Base-by-base conservation (phyloP, 352 stramenopile genomes). In the Phytophthora aleatoria region DNA sequence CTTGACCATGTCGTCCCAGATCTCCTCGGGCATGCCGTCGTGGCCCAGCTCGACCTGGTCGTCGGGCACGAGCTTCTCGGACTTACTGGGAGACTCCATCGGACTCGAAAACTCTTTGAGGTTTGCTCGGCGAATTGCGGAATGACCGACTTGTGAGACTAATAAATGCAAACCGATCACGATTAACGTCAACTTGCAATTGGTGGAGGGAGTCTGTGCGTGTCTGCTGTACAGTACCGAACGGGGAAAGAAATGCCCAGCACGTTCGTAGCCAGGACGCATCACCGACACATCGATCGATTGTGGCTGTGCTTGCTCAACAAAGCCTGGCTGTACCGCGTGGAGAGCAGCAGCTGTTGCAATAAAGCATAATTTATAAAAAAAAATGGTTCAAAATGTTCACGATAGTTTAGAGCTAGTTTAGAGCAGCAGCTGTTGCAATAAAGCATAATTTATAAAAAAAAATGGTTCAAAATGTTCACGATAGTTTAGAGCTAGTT, bases 1-100 rank as follows among this genome's bases (percentile, higher is more conserved):
- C 62, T 78, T 55, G 51, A 76, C 50, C 39, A 90, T 76, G 45
- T 90, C 77, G 41, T 87, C 67, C 69, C 73, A 85, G 38, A 90
- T 82, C 15, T 86, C 76, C 26, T 89, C 54, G 1, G 79, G 79
- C 27, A 92, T 71, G 36, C 67, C 69, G n/a, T 88, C 74, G 50
- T 42, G 71, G n/a, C 38, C 55, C 3, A 53, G 4, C 26, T 53
- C 55, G 2, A 62, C 50, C 20, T 61, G 50, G 13, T 66, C 68
- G 10, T 82, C 63, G 10, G 60, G 31, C 9, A 83, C 47, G 30
- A 83, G 72, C 63, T 83, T 84, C 27, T 84, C 75, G 7, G 48
- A 64, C 62, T 81, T 84, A 47, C 38, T 38, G 13, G 66, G 70
- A 3, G 66, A 70, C 27, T 75, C 49, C 66, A 75, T 78, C 28